Percentiles rank a stretch among this genome's conserved stretches.
Conservation (phyloP, 345 rosid species). For the Adansonia digitata region DNA sequence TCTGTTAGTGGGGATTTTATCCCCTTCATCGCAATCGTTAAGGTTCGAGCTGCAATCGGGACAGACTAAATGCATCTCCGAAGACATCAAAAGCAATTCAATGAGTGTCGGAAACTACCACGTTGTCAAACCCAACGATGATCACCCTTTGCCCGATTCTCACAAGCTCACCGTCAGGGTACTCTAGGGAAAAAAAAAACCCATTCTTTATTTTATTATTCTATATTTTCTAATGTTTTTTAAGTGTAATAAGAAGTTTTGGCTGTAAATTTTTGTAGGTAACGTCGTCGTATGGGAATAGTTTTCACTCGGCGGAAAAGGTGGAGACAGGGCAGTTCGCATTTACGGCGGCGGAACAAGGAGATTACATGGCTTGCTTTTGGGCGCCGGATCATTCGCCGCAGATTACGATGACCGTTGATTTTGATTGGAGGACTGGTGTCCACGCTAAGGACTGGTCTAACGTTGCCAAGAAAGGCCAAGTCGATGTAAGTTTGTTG, state of each 20-base stretch:
- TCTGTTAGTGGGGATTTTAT: conserved; percentile 21
- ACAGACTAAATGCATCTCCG: conserved; percentile 80
- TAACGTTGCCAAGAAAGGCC: conserved; percentile 83
- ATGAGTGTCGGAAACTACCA: conserved; percentile 87
- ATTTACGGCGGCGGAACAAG: conserved; percentile 73
- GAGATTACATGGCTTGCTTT: conserved; percentile 85
- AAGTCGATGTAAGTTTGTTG: conserved; percentile 61
- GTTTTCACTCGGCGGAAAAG: conserved; percentile 57
- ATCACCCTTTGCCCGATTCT: conserved; percentile 64
- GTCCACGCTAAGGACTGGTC: conserved; percentile 77
- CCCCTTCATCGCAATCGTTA: conserved; percentile 37
- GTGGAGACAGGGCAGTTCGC: conserved; percentile 81
- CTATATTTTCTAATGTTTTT: neutral
- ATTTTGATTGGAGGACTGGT: conserved; percentile 89
- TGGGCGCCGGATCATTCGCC: conserved; percentile 62
- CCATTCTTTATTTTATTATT: neutral
- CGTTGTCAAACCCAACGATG: conserved; percentile 64
- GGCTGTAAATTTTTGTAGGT: conserved; percentile 37
- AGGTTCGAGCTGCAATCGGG: conserved; percentile 79
- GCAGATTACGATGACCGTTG: conserved; percentile 45
- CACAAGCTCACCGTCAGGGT: conserved; percentile 76
- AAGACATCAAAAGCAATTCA: conserved; percentile 76
- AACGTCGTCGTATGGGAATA: conserved; percentile 69
- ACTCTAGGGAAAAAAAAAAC: neutral
- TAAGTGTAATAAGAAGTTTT: too few relatives aligned